Conservation (phyloP, 257 asterid genomes). For the Ilex asprella region DNA sequence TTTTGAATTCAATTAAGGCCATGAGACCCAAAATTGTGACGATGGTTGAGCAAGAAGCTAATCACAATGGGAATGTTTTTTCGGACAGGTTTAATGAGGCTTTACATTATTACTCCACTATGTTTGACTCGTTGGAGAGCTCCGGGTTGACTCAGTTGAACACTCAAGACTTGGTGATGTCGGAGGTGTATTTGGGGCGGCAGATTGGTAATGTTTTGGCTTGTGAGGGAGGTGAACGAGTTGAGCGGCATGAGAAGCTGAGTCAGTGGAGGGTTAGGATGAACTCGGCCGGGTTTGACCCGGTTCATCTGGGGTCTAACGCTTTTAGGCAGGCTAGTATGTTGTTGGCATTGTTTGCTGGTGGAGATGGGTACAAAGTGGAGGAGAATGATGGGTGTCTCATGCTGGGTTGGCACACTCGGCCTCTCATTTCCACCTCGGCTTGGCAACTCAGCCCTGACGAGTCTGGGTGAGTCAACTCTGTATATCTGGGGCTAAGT, state of each 20-base stretch:
- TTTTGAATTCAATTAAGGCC: conserved; percentile 37
- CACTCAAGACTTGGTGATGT: conserved; percentile 59
- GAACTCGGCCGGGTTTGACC: conserved; percentile 55
- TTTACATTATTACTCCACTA: conserved; percentile 74
- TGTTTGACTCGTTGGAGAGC: conserved; percentile 86
- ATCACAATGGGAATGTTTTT: conserved; percentile 56
- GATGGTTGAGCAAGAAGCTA: conserved; percentile 75
- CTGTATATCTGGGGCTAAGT: neutral
- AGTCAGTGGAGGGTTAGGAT: conserved; percentile 65
- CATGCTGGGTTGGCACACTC: conserved; percentile 85
- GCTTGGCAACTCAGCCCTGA: conserved; percentile 53
- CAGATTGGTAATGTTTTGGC: conserved; percentile 93
- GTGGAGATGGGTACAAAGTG: conserved; percentile 78
- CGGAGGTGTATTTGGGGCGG: conserved; percentile 66
- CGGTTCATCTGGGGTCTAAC: conserved; percentile 72
- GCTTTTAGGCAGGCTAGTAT: conserved; percentile 86
- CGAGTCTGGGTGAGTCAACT: conserved; percentile 21
- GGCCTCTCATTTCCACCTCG: conserved; percentile 80
- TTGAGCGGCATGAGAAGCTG: conserved; percentile 78
- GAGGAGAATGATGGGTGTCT: conserved; percentile 76
- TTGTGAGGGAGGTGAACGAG: conserved; percentile 66
- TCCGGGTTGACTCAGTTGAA: conserved; percentile 40
- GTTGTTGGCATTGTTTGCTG: conserved; percentile 65
- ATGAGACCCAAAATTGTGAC: conserved; percentile 67
- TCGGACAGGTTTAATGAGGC: conserved; percentile 79